Evolutionary conservation across 2,329 filamentous ascomycete species (phyloP).

Genomic region (Aspergillus oerlinghausenensis): DNA sequence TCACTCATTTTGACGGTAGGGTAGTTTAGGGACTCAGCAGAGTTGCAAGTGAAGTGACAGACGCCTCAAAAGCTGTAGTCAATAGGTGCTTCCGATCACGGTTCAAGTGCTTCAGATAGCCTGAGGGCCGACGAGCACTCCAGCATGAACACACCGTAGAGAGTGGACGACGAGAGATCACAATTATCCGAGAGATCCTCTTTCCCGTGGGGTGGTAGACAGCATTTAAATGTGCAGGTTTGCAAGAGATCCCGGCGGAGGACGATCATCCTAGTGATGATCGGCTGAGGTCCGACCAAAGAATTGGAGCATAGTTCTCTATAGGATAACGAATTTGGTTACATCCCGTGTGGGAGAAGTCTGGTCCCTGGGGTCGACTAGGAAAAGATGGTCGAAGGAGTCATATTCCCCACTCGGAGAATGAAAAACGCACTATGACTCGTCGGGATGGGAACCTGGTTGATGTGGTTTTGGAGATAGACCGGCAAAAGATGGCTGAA

Average conservation of each 20-base stretch:
- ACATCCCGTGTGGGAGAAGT: conserved; percentile 18
- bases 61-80: neutral
- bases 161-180: neutral
- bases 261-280: neutral
- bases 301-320: neutral
- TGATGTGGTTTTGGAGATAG: neutral
- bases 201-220: neutral
- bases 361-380: neutral
- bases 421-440: neutral
- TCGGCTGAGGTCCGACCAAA: conserved; percentile 1
- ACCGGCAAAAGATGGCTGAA: neutral
- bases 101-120: neutral
- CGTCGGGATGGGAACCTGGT: neutral
- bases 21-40: neutral
- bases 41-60: neutral
- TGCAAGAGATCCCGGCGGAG: neutral
- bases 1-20: conserved; percentile 28
- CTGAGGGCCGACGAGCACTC: neutral
- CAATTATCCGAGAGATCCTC: neutral
- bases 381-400: neutral
- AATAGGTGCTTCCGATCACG: neutral
- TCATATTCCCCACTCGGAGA: neutral
- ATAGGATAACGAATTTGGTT: conserved; percentile 14
- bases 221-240: neutral
- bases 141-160: neutral